Evolutionary conservation across 2,329 filamentous ascomycete genomes (phyloP), one percentile per base, ranked within the genome.

Genomic region (Claviceps spartinae): DNA sequence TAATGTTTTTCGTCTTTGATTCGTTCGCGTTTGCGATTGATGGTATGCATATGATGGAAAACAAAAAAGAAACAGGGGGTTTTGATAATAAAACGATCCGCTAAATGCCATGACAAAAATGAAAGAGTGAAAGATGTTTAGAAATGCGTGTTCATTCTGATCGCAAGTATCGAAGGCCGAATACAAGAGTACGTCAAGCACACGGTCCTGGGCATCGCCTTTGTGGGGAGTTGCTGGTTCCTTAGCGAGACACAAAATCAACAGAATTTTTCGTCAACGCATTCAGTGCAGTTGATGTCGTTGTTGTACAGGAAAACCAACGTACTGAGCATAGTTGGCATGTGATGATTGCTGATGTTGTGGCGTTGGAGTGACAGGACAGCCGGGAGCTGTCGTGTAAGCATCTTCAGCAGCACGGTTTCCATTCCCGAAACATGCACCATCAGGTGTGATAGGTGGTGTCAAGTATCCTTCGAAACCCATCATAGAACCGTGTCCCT

Each of bases 371-470:
- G 81, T 84, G 44, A 82, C 76, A 0, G 81, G 81, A 59, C 79
- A 82, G 51, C 79, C 72, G 22, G 76, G 73, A 18, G 76, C 72
- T 34, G 74, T 50, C 24, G 68, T 65, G 58, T 76, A 76, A 3
- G 60, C 63, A 49, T 78, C 75, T 61, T 75, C 75, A 48, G 67
- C 64, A 60, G 68, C 66, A 47, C 69, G 66, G 26, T 52, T 22
- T 44, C 34, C 53, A 48, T 69, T 67, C 34, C 66, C 71, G 50
- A 81, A 81, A 59, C 71, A 73, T 49, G 77, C 73, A 7, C 81
- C 79, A 56, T 91, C 87, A 4, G 88, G 88, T 0, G 88, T 93
- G 64, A 93, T 91, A 1, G 88, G 88, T 26, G 88, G 88, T 16
- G 88, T 93, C 58, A 90, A 78, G 67, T 89, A 89, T 53, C 87